Percentiles rank a stretch among this genome's conserved stretches.
phyloP scores from a whole-genome alignment of 805 yeast species.

The Pichia exigua region DNA sequence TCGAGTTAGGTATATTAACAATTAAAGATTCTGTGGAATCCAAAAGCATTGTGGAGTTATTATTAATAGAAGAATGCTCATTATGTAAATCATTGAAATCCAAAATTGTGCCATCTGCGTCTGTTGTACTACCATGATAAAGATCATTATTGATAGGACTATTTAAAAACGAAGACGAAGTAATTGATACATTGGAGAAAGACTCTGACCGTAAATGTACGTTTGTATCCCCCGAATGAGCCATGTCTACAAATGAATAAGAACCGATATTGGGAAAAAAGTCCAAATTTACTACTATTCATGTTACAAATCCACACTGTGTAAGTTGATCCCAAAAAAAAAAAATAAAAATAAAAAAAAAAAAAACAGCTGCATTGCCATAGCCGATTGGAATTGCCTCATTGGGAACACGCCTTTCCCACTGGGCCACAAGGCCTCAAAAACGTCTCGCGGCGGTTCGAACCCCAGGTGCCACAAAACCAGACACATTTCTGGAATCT shows the following conservation, averaged over 20 bases:
- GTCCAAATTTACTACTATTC: no score
- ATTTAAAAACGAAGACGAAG: neutral
- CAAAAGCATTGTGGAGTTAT: neutral
- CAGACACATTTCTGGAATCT: neutral
- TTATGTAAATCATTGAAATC: neutral
- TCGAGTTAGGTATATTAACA: constrained; percentile 4
- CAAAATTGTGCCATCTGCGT: neutral
- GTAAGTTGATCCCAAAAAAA: no score
- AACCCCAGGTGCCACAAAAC: neutral
- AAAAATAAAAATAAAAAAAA: no score
- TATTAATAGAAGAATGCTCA: neutral
- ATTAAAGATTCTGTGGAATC: constrained; percentile 3
- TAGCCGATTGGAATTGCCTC: neutral
- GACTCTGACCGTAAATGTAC: neutral
- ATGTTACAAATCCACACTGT: no score
- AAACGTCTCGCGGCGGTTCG: neutral
- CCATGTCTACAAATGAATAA: neutral
- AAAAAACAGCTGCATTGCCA: no score
- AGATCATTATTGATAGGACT: neutral
- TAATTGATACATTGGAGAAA: neutral
- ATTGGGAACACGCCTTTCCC: neutral
- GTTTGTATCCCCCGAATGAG: neutral
- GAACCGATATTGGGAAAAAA: neutral
- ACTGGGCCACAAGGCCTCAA: neutral
- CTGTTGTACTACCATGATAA: neutral